Base-by-base conservation (phyloP, 2,329 filamentous ascomycete genomes). In the Dactylellina parvicollis region DNA sequence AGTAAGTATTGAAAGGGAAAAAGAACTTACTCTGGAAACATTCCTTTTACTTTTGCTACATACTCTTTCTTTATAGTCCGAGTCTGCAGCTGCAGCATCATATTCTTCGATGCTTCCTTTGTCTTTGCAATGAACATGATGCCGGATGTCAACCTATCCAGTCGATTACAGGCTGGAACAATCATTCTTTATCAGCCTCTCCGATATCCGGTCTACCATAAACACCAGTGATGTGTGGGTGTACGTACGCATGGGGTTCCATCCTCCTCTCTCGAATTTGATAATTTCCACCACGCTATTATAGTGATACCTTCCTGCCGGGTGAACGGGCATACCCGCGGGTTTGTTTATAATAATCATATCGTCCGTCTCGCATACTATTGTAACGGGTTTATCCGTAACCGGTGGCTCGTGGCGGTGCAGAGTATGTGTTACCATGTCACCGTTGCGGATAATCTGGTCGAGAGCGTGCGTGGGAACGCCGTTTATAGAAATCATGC, bases 101-200 rank as follows among this genome's bases (percentile, higher is more conserved):
- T 85, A 30, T 85, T 84, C 75, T 94, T 92, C 0, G 95, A 94
- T 0, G 91, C 91, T 78, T 88, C 87, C 36, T 89, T 85, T 75
- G 91, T 88, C 82, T 99, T 99, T 26, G 90, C 95, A 77, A 99
- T 89, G 80, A 99, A 99, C 94, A 99, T 98, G 79, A 99, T 91
- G 52, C 95, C 95, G 77, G 92, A 96, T 0, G 95, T 99, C 77
- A 99, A 83, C 57, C 95, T 86, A 80, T 99, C 95, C 26, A 99
- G 86, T n/a, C 95, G 86, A 79, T 99, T 96, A 82, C 94, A 98
- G 0, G 95, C 88, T 74, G 87, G 81, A 1, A 80, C 79, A 87
- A 89, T 26, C 81, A 80, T 20, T 81, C 80, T 1, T 4, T 22
- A 26, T 52, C n/a, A 57, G 50, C 26, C 3, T 30, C 18, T 42